Evolutionary conservation across 148 eudicot species (phyloP).

Genomic region (Nyssa sinensis): DNA sequence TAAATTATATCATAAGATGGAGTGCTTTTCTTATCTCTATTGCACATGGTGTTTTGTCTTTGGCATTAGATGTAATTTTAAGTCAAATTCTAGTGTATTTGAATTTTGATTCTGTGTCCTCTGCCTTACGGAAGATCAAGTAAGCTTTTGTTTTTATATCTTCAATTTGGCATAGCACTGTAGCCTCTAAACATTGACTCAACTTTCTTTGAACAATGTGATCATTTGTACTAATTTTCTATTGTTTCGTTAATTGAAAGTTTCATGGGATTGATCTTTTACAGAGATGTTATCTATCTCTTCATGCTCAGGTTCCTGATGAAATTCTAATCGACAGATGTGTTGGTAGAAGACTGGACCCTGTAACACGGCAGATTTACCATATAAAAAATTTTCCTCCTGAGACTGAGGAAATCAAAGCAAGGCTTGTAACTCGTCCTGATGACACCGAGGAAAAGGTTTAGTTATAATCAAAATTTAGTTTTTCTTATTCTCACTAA

Average conservation of each 20-base stretch:
- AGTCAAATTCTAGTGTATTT: background rate
- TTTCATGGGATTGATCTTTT: background rate
- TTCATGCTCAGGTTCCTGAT: constrained; percentile 83
- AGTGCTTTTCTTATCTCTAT: background rate
- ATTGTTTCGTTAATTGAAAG: too few species aligned
- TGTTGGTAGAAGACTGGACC: constrained; percentile 93
- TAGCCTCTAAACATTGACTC: background rate
- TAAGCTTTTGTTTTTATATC: background rate
- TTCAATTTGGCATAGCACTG: background rate
- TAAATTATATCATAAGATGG: background rate
- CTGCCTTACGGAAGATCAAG: background rate
- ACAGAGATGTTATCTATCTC: constrained; percentile 18
- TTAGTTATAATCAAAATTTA: constrained; percentile 4
- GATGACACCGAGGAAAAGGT: constrained; percentile 96
- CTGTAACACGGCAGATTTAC: constrained; percentile 85
- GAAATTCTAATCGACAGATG: constrained; percentile 88
- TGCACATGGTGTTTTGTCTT: background rate
- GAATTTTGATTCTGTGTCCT: background rate
- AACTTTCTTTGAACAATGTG: background rate
- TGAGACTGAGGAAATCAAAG: constrained; percentile 74
- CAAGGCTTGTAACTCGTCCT: constrained; percentile 79
- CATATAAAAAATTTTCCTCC: constrained; percentile 77
- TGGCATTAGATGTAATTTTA: background rate
- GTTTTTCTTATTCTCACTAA: background rate
- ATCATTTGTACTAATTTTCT: background rate